Evolutionary conservation across 2,329 filamentous ascomycete species (phyloP).

Genomic region (Exserohilum rostratum): DNA sequence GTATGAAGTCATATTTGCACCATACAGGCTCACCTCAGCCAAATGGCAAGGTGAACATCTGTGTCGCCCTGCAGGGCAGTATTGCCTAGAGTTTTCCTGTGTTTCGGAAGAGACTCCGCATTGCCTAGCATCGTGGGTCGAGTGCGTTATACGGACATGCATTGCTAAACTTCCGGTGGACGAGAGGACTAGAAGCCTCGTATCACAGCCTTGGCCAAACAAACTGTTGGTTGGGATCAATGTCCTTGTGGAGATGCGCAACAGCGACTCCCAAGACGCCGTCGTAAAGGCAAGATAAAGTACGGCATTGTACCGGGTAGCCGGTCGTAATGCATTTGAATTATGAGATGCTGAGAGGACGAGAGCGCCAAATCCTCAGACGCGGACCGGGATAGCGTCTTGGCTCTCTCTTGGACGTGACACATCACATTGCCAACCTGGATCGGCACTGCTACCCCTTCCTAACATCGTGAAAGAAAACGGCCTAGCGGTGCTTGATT

Average conservation of each 20-base stretch:
- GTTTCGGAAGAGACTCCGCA: not conserved
- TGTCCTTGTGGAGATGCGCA: not conserved
- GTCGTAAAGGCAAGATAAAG: not conserved
- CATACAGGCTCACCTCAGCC: not conserved
- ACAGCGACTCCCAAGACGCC: not conserved
- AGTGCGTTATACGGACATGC: not conserved
- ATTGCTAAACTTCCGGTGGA: not conserved
- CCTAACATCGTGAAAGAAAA: not conserved
- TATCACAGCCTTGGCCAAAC: not conserved
- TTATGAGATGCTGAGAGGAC: not conserved
- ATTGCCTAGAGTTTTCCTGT: conserved; percentile 1
- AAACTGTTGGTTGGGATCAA: not conserved
- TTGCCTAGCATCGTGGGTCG: not conserved
- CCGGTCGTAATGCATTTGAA: not conserved
- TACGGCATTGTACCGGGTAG: not conserved
- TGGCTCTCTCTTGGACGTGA: not conserved
- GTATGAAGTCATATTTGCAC: not conserved
- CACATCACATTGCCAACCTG: conserved; percentile 2
- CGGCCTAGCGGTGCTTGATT: not conserved
- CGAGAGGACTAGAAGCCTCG: not conserved
- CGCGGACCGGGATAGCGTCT: conserved; percentile 1
- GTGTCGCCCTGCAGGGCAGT: not conserved
- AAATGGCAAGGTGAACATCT: not conserved
- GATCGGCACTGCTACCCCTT: conserved; percentile 3
- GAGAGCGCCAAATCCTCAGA: not conserved